Conservation (phyloP, 805 yeast species). For the Candida hungchunana region DNA sequence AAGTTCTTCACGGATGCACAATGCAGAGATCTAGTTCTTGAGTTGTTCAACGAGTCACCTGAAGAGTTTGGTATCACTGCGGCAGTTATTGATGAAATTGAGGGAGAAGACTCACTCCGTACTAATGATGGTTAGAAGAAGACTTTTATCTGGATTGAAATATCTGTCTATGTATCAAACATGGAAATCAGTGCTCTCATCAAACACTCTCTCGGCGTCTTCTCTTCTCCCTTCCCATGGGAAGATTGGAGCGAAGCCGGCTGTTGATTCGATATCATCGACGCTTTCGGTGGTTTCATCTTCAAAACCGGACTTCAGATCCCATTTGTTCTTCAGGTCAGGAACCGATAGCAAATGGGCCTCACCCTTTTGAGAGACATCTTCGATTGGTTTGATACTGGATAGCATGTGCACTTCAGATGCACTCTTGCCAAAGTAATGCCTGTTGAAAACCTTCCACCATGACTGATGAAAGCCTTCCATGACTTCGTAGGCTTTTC, state of each 20-base stretch:
- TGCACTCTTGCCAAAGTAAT: conserved; percentile 18
- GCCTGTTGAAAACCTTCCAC: conserved; percentile 19
- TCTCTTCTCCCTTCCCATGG: conserved; percentile 23
- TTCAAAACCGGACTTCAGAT: conserved; percentile 7
- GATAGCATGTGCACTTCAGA: conserved; percentile 11
- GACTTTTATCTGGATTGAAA: neutral
- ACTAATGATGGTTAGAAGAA: too few species aligned
- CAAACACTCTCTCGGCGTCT: conserved; percentile 17
- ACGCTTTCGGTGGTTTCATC: conserved; percentile 1
- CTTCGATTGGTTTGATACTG: conserved; percentile 6
- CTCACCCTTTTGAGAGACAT: conserved; percentile 14
- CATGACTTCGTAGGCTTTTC: conserved; percentile 13
- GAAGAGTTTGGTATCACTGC: conserved; percentile 52
- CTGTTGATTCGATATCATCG: neutral
- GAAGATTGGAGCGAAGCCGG: conserved; percentile 18
- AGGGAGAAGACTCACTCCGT: neutral
- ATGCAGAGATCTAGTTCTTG: conserved; percentile 50
- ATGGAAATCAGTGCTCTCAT: conserved; percentile 16
- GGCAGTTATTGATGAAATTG: conserved; percentile 29
- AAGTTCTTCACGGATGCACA: conserved; percentile 48
- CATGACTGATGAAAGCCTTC: conserved; percentile 15
- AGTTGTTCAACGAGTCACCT: conserved; percentile 53
- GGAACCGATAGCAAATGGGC: conserved; percentile 13
- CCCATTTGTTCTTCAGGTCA: conserved; percentile 12
- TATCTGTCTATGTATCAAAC: conserved; percentile 4